phyloP scores from a whole-genome alignment of 2,329 filamentous ascomycete genomes.

The Colletotrichum sansevieriae region DNA sequence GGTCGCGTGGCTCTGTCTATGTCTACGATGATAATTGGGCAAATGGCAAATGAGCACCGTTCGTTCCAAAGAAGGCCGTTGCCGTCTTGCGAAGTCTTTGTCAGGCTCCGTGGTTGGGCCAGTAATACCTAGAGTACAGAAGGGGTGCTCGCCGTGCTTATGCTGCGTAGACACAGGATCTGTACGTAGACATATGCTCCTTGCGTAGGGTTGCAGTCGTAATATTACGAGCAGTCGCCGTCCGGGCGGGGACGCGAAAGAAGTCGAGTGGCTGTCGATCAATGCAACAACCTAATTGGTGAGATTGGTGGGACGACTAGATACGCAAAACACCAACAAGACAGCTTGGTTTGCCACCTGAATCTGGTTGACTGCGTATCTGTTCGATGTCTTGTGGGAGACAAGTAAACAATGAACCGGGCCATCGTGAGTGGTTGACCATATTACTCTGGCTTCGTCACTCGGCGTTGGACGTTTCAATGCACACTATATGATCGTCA shows the following conservation, averaged over 20 bases:
- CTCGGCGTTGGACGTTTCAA: neutral
- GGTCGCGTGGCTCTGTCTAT: too few relatives aligned
- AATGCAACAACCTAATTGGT: conserved; percentile 6
- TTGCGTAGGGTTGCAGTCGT: conserved; percentile 3
- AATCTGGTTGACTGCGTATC: neutral
- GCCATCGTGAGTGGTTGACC: neutral
- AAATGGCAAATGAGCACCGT: too few relatives aligned
- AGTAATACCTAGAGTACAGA: neutral
- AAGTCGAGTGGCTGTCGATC: neutral
- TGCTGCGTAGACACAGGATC: too few relatives aligned
- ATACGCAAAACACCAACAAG: neutral
- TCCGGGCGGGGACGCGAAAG: conserved; percentile 5
- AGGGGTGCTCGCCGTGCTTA: neutral
- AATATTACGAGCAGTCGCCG: neutral
- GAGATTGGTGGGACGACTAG: neutral
- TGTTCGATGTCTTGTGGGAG: neutral
- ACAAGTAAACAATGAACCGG: conserved; percentile 3
- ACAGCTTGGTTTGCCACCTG: neutral
- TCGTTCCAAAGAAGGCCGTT: too few relatives aligned
- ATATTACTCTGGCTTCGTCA: too few relatives aligned
- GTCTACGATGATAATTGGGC: too few relatives aligned
- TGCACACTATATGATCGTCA: neutral
- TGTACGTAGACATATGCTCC: too few relatives aligned
- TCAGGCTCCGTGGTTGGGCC: too few relatives aligned
- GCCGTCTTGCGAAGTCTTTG: too few relatives aligned